phyloP scores from a whole-genome alignment of 345 rosid genomes.

The Arabis hirsuta region DNA sequence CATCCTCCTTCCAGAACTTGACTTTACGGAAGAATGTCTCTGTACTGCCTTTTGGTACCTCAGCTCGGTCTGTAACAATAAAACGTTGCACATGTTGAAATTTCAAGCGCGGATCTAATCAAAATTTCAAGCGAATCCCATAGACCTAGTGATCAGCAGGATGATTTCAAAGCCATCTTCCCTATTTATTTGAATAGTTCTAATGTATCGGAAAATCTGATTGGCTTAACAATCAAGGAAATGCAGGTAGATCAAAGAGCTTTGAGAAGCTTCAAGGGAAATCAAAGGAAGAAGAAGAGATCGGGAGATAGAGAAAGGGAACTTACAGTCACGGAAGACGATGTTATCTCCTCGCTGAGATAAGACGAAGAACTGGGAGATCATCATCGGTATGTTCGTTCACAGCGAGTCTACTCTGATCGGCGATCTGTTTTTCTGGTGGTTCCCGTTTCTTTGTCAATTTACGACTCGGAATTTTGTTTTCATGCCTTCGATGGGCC shows the following conservation, averaged over 20 bases:
- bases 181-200: neutral
- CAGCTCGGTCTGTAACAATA: conserved; percentile 75
- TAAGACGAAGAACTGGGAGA: conserved; percentile 94
- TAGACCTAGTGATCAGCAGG: conserved; percentile 1
- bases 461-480: neutral
- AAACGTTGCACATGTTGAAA: neutral
- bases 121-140: conserved; percentile 10
- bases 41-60: conserved; percentile 86
- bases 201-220: neutral
- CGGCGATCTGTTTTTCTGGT: conserved; percentile 26
- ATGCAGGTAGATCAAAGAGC: conserved; percentile 25
- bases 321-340: conserved; percentile 95
- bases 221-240: neutral
- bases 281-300: neutral
- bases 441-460: conserved; percentile 30
- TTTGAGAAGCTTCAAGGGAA: conserved; percentile 6
- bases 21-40: conserved; percentile 97
- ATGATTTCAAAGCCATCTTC: neutral
- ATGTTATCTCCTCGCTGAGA: conserved; percentile 98
- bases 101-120: conserved; percentile 17
- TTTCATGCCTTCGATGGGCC: conserved; percentile 19
- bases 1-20: conserved; percentile 98
- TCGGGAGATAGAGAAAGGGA: conserved; percentile 30
- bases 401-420: conserved; percentile 28
- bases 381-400: conserved; percentile 55